phyloP scores from a whole-genome alignment of 78 protist species.

The Chrysochromulina tobinii region DNA sequence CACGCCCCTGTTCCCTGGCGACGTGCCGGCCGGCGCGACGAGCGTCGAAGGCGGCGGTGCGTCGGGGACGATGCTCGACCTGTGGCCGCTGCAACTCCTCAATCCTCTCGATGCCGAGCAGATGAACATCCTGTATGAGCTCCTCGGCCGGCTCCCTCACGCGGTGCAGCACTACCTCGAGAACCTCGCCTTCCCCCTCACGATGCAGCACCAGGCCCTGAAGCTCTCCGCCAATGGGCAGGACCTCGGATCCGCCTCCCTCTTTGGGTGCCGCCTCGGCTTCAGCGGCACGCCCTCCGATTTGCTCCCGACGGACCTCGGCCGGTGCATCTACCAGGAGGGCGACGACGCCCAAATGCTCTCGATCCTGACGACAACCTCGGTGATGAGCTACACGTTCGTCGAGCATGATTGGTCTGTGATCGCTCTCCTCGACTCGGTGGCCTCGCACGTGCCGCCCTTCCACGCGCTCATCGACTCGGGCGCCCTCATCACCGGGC shows the following conservation, averaged over 20 bases:
- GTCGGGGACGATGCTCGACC: neutral
- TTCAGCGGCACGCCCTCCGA: slow-evolving; percentile 81
- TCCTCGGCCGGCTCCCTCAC: slow-evolving; percentile 56
- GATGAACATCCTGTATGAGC: slow-evolving; percentile 32
- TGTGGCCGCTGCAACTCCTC: slow-evolving; percentile 66
- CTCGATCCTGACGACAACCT: slow-evolving; percentile 50
- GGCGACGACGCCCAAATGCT: slow-evolving; percentile 77
- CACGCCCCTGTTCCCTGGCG: neutral
- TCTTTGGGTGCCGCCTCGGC: slow-evolving; percentile 65
- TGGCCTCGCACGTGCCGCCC: slow-evolving; percentile 31
- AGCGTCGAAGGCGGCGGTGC: slow-evolving; percentile 15
- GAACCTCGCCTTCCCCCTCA: slow-evolving; percentile 62
- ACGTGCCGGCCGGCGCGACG: slow-evolving; percentile 42
- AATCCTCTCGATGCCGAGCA: slow-evolving; percentile 63
- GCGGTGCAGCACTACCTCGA: slow-evolving; percentile 49
- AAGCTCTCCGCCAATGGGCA: slow-evolving; percentile 74
- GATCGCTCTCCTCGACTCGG: slow-evolving; percentile 28
- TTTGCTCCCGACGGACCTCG: slow-evolving; percentile 76
- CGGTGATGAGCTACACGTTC: slow-evolving; percentile 11
- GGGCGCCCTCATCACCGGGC: slow-evolving; percentile 71
- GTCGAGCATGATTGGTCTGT: slow-evolving; percentile 41
- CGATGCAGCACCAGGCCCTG: slow-evolving; percentile 40
- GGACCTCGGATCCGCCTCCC: slow-evolving; percentile 65
- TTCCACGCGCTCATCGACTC: slow-evolving; percentile 69
- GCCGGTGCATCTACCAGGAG: slow-evolving; percentile 69